Conservation (phyloP, 1,139 yeast species). For the Yamadazyma atmosphaerica region DNA sequence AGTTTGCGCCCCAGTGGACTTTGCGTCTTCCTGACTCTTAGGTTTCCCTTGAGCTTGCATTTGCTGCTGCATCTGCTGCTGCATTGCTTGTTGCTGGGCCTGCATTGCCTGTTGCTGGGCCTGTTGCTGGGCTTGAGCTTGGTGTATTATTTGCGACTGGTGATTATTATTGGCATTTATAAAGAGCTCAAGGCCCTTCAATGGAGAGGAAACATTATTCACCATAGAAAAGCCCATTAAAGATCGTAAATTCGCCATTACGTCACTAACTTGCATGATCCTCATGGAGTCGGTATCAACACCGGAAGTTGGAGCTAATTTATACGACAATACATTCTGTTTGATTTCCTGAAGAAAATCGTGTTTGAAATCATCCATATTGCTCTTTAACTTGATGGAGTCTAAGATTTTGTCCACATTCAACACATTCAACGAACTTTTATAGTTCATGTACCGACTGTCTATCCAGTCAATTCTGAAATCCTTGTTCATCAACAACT, state of each 20-base stretch:
- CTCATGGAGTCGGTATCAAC: constrained; percentile 51
- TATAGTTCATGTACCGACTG: constrained; percentile 42
- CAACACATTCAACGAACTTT: constrained; percentile 24
- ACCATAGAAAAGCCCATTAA: constrained; percentile 58
- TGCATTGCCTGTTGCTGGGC: constrained; percentile 8
- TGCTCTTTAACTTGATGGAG: constrained; percentile 11
- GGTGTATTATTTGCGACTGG: constrained; percentile 16
- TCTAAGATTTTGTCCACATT: constrained; percentile 23
- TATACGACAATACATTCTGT: constrained; percentile 24
- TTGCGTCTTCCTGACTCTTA: too few relatives aligned
- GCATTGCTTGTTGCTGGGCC: constrained; percentile 8
- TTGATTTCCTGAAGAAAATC: constrained; percentile 27
- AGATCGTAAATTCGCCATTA: constrained; percentile 67
- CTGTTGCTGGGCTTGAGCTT: constrained; percentile 5
- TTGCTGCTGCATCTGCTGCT: too few relatives aligned
- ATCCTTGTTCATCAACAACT: constrained; percentile 59
- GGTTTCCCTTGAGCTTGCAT: too few relatives aligned
- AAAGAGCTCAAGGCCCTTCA: constrained; percentile 58
- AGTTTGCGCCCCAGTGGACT: constrained; percentile 7
- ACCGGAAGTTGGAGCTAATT: constrained; percentile 47
- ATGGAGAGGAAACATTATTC: constrained; percentile 51
- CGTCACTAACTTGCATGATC: constrained; percentile 71
- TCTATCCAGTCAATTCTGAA: constrained; percentile 75
- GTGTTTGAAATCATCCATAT: constrained; percentile 22
- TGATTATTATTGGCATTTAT: constrained; percentile 30